Base-by-base conservation (phyloP, 1,284 basidiomycete species). In the Xanthoconium separans region DNA sequence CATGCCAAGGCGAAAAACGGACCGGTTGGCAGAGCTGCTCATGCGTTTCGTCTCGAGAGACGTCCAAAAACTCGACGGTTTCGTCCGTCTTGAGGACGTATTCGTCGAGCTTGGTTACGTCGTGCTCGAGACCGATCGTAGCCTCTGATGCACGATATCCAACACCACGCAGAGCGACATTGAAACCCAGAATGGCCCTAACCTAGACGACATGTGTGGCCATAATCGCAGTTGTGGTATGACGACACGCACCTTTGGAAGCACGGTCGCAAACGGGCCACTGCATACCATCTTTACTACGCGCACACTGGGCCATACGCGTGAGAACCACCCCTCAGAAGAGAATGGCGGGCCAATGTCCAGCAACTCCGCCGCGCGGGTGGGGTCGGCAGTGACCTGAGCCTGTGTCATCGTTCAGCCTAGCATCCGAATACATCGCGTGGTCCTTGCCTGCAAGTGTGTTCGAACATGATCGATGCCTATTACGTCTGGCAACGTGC, bases 401-500 rank as follows among this genome's bases (percentile, higher is more conserved):
- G n/a, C 29, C 57, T 57, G 31, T 8, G 9, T 12, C 29, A 10
- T 2, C 12, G 20, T 8, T 55, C 11, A 47, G 24, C 24, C 16
- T 7, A 9, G 11, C 20, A 20, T 13, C 15, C 31, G 12, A 16
- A 33, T 22, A 33, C 34, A 16, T 24, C 34, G 16, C 7, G 13
- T 15, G 33, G 34, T 18, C 3, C 51, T 56, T 29, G 27, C 65
- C 44, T 64, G 29, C 39, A 64, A 45, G 22, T 62, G 29, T 11
- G 1, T 5, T 33, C 60, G 51, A 16, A 66, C 53, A 18, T 57
- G 40, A n/a, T 47, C 55, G 2, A 56, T 47, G 8, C 46, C 37
- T n/a, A 61, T 45, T 1, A 67, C 22, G 16, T 61, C 47, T 3
- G 65, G 63, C 6, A 65, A 39, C 3, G 11, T 54, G 2, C 65